A percentile compares a stretch with the other conserved stretches of the same genome.
Evolutionary conservation across 176 grass and related monocot genomes (phyloP).

Genomic region (Cenchrus fungigraminus): DNA sequence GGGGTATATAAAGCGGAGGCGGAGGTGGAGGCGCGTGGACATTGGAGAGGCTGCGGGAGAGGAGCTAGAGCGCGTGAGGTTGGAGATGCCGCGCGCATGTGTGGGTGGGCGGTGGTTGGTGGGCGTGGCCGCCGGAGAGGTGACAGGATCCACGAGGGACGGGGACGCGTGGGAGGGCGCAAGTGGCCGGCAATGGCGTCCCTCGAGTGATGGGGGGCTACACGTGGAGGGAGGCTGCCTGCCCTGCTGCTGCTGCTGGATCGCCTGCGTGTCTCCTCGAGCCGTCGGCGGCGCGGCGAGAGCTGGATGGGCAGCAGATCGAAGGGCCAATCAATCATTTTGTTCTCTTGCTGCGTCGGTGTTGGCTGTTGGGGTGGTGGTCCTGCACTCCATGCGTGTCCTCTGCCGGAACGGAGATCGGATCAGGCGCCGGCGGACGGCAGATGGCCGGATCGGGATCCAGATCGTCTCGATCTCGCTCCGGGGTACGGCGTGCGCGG

Average conservation of each 20-base stretch:
- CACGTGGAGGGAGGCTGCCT: not conserved
- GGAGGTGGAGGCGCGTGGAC: not conserved
- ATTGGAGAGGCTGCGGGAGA: not conserved
- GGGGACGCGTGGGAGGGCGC: not conserved
- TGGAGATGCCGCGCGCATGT: not conserved
- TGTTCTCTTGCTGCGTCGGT: not conserved
- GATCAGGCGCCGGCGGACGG: not conserved
- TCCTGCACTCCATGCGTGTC: too few species aligned
- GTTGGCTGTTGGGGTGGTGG: not conserved
- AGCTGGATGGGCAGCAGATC: not conserved
- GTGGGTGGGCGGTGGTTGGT: not conserved
- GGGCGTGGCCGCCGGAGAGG: not conserved
- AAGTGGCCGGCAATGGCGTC: not conserved
- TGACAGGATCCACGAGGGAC: conserved; percentile 50
- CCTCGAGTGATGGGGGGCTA: not conserved
- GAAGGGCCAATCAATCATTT: not conserved
- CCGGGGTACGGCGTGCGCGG: too few species aligned
- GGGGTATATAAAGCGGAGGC: conserved; percentile 21
- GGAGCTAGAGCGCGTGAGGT: not conserved
- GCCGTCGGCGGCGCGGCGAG: not conserved
- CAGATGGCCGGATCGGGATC: not conserved
- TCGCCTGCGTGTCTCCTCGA: not conserved
- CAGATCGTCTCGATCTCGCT: not conserved
- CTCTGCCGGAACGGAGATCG: not conserved
- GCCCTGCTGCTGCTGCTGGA: not conserved